Conservation (phyloP, 495 filamentous ascomycete genomes). For the Aspergillus haitiensis region DNA sequence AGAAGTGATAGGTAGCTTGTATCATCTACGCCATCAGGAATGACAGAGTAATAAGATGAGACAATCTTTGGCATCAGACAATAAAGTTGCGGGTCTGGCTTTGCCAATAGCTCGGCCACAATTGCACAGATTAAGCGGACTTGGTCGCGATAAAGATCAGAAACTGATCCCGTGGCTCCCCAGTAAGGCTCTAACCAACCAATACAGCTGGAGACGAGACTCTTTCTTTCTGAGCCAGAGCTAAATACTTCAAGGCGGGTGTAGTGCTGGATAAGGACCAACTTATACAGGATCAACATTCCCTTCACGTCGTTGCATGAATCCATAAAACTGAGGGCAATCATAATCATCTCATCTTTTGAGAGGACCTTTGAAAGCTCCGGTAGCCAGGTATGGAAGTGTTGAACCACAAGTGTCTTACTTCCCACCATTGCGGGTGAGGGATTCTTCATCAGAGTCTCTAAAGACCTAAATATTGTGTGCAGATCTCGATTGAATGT, state of each 20-base stretch:
- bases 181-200: slow-evolving; percentile 93
- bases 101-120: slow-evolving; percentile 75
- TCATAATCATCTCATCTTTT: slow-evolving; percentile 82
- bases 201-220: slow-evolving; percentile 76
- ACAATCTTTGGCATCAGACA: slow-evolving; percentile 89
- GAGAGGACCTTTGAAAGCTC: slow-evolving; percentile 75
- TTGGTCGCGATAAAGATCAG: slow-evolving; percentile 87
- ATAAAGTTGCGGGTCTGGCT: slow-evolving; percentile 76
- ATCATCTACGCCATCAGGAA: slow-evolving; percentile 59
- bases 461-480: slow-evolving; percentile 84
- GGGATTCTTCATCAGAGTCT: slow-evolving; percentile 81
- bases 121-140: slow-evolving; percentile 90
- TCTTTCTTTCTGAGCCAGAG: slow-evolving; percentile 67
- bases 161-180: slow-evolving; percentile 72
- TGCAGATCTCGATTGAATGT: slow-evolving; percentile 82
- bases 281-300: slow-evolving; percentile 90
- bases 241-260: slow-evolving; percentile 77
- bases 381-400: slow-evolving; percentile 95
- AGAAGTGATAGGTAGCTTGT: slow-evolving; percentile 77
- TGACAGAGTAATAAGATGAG: slow-evolving; percentile 80
- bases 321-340: slow-evolving; percentile 91
- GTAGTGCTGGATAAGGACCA: slow-evolving; percentile 89
- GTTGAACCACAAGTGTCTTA: slow-evolving; percentile 92
- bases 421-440: slow-evolving; percentile 86
- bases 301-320: slow-evolving; percentile 85